A percentile compares a stretch with the other conserved stretches of the same genome.
Conservation (phyloP, 169 alveolate species). For the Babesia bigemina region DNA sequence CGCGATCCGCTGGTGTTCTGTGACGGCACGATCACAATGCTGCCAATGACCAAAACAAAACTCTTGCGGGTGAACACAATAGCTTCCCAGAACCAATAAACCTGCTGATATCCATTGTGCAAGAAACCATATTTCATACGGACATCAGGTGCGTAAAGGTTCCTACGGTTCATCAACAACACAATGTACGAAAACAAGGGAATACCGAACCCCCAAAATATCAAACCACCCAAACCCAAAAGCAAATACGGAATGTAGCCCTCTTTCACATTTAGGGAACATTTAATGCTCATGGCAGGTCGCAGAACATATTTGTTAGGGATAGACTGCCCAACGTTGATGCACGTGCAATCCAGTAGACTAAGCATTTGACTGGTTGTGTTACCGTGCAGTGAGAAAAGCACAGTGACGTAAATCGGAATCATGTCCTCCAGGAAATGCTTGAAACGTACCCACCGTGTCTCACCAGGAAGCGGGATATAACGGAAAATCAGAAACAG, state of each 20-base stretch:
- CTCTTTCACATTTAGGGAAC: constrained; percentile 53
- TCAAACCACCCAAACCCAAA: constrained; percentile 78
- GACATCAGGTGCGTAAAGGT: constrained; percentile 75
- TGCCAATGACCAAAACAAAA: constrained; percentile 76
- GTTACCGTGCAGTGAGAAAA: constrained; percentile 79
- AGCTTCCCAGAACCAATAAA: constrained; percentile 85
- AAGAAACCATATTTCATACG: constrained; percentile 82
- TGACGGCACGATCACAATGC: constrained; percentile 75
- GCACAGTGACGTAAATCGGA: constrained; percentile 85
- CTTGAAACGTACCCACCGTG: constrained; percentile 67
- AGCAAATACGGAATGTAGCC: constrained; percentile 74
- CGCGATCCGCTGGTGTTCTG: constrained; percentile 71
- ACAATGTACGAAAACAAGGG: constrained; percentile 80
- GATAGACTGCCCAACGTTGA: constrained; percentile 55
- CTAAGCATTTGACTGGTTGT: constrained; percentile 79
- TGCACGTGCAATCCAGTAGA: constrained; percentile 77
- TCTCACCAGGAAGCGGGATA: constrained; percentile 82
- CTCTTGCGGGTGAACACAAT: constrained; percentile 81
- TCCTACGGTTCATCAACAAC: constrained; percentile 73
- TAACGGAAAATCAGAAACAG: constrained; percentile 78
- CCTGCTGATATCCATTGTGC: constrained; percentile 82
- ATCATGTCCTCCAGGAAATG: constrained; percentile 84
- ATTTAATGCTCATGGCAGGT: constrained; percentile 80
- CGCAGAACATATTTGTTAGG: constrained; percentile 75
- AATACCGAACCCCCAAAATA: constrained; percentile 83